Base-by-base conservation (phyloP, 148 eudicot genomes). In the Agrostemma githago region DNA sequence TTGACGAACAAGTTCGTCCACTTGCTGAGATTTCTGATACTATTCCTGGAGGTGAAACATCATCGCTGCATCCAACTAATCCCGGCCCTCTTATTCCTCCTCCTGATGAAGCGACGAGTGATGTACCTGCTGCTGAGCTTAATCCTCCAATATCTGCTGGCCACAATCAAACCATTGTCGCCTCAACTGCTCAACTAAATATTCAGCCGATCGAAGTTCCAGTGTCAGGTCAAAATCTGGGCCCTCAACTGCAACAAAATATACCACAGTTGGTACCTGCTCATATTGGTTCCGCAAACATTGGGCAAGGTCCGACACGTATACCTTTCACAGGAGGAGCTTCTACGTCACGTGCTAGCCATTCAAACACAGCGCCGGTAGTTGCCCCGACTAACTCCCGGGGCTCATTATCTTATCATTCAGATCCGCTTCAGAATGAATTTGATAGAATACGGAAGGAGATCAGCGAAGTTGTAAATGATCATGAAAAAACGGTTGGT, bases 401-500 rank as follows among this genome's bases (percentile, higher is more conserved):
- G 65, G 72, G 19, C 60, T 56, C 67, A 66, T 66, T 44, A 19
- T 56, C 79, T 74, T 70, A 34, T 16, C 57, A 64, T 65, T 41
- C 70, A 54, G 92, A 90, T 77, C 94, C 98, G 17, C 96, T 93
- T 77, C 88, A 82, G 59, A 79, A 20, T 43, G 98, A 88, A 83
- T 57, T 79, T 65, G 92, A 88, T 39, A 86, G 85, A 66, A 71
- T 91, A 41, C 77, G 53, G 7, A 87, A 72, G 73, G 88, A 90
- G 76, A 74, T 40, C 3, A 84, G 81, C n/a, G 79, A 82, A 53
- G 16, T 82, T 70, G 58, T 46, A n/a, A 84, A 68, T 76, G 44
- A 19, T 58, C 85, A 80, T 75, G 86, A 84, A 72, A 84, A 85
- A 14, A 63, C 37, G 86, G 98, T 94, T 61, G 71, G 90, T 86